Evolutionary conservation across 2,329 filamentous ascomycete genomes (phyloP).

Genomic region (Fusarium sororula): DNA sequence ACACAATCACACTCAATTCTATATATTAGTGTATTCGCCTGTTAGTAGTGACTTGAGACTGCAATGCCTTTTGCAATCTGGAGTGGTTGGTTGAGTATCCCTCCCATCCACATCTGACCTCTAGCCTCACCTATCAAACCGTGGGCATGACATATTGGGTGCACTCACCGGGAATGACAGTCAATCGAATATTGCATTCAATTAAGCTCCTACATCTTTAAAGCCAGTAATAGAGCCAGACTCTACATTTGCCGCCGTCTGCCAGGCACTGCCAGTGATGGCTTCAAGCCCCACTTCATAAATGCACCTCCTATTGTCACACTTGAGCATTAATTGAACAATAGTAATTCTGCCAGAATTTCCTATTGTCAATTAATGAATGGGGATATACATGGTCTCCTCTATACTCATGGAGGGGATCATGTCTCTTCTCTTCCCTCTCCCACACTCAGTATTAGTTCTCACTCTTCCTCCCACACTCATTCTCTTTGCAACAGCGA

Average conservation of each 20-base stretch:
- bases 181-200: background rate
- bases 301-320: conserved; percentile 8
- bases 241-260: background rate
- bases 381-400: background rate
- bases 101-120: background rate
- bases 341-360: background rate
- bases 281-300: background rate
- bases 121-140: background rate
- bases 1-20: background rate
- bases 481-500: background rate
- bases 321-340: conserved; percentile 12
- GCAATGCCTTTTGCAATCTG: background rate
- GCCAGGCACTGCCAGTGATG: background rate
- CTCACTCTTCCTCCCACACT: background rate
- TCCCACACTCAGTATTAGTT: background rate
- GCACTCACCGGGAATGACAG: background rate
- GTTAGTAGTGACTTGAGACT: background rate
- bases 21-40: background rate
- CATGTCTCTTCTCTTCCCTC: background rate
- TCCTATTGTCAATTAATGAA: background rate
- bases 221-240: background rate
- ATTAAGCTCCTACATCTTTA: too few relatives aligned
- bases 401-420: background rate
- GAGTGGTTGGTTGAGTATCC: background rate
- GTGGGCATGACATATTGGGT: background rate